These are phyloP conservation scores for Chaetomium cochliodes DNA, from an alignment of 495 filamentous ascomycete species.

Conservation along the genomic window DNA sequence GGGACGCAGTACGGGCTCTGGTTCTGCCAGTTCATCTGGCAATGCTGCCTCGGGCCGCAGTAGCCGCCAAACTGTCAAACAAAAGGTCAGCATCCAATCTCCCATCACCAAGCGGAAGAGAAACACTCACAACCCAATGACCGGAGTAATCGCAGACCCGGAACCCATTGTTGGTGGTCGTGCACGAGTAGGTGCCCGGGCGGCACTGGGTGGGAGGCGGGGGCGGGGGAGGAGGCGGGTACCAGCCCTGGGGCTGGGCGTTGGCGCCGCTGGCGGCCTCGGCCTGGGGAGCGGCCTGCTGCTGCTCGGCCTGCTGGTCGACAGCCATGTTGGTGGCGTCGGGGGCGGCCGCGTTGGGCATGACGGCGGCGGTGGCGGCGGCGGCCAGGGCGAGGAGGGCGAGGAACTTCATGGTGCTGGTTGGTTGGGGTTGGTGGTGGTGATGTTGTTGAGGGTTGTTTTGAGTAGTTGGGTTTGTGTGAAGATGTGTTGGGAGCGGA, in stretches of 20 bases:
- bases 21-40: too few species aligned
- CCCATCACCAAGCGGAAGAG: too few species aligned
- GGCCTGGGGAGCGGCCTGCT: background rate
- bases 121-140: too few species aligned
- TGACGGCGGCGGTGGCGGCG: conserved; percentile 22
- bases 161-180: too few species aligned
- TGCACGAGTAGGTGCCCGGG: too few species aligned
- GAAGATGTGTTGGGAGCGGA: conserved; percentile 6
- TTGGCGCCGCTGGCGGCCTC: background rate
- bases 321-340: conserved; percentile 5
- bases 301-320: conserved; percentile 9
- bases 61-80: too few species aligned
- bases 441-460: background rate
- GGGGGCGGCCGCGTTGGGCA: background rate
- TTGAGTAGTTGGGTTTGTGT: background rate
- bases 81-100: too few species aligned
- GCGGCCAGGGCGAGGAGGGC: conserved; percentile 27
- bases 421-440: background rate
- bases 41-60: too few species aligned
- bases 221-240: too few species aligned
- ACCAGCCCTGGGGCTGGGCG: background rate
- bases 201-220: too few species aligned
- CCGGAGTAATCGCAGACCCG: too few species aligned
- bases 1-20: too few species aligned
- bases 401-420: conserved; percentile 31